Conservation (phyloP, 179 eudicot genomes). For the Silene vulgaris region DNA sequence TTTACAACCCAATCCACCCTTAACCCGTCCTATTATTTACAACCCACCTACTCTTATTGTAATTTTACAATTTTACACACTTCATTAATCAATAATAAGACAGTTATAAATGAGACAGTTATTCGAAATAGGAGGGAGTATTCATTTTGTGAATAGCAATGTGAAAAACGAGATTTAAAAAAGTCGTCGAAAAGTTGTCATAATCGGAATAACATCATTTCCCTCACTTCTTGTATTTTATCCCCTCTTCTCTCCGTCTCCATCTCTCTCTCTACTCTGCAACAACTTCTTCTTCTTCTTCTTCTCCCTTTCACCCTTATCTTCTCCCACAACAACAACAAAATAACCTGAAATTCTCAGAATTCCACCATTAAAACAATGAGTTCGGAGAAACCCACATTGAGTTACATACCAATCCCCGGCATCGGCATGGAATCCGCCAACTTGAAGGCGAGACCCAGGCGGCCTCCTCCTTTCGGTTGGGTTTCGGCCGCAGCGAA, state of each 20-base stretch:
- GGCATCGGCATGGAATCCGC: conserved; percentile 27
- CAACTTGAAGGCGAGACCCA: conserved; percentile 17
- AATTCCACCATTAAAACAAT: not conserved
- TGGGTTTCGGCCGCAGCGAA: conserved; percentile 37
- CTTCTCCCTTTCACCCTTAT: not conserved
- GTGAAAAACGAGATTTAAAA: too few species aligned
- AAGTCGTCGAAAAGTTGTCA: too few species aligned
- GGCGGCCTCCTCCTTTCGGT: conserved; percentile 33
- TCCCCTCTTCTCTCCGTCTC: too few species aligned
- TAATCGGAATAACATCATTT: too few species aligned
- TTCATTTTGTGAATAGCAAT: too few species aligned
- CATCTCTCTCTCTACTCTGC: not conserved
- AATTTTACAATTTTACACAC: too few species aligned
- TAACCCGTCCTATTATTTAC: too few species aligned
- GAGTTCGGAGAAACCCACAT: conserved; percentile 28
- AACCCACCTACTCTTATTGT: too few species aligned
- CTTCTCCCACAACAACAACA: not conserved
- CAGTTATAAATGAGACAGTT: too few species aligned
- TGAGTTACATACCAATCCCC: conserved; percentile 45
- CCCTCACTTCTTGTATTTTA: not conserved
- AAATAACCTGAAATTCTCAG: not conserved
- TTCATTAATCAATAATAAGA: too few species aligned
- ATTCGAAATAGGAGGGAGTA: too few species aligned
- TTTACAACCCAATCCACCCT: too few species aligned
- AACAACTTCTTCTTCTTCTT: not conserved